Evolutionary conservation across 2,329 filamentous ascomycete species (phyloP).

Genomic region (Canariomyces notabilis): DNA sequence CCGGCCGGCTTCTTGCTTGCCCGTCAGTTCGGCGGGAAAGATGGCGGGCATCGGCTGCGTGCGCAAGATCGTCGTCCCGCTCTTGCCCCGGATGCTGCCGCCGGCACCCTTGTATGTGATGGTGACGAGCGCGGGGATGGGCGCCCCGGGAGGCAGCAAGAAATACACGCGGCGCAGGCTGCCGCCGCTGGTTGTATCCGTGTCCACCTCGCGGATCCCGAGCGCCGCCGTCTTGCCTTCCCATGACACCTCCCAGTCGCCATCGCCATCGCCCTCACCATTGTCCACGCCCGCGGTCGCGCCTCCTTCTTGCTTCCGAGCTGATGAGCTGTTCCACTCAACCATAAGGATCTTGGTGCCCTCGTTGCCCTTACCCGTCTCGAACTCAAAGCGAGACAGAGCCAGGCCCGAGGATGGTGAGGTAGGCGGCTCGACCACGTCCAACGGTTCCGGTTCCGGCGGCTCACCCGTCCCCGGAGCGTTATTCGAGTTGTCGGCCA

Average conservation of each 20-base stretch:
- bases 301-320: conserved; percentile 31
- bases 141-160: conserved; percentile 66
- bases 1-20: conserved; percentile 60
- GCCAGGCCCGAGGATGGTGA: conserved; percentile 46
- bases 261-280: conserved; percentile 40
- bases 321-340: conserved; percentile 68
- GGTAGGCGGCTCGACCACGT: conserved; percentile 37
- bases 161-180: conserved; percentile 62
- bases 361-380: conserved; percentile 68
- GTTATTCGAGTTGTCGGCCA: conserved; percentile 11
- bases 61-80: conserved; percentile 42
- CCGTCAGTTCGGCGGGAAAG: conserved; percentile 70
- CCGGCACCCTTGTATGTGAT: conserved; percentile 44
- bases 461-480: conserved; percentile 6
- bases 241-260: conserved; percentile 73
- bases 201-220: conserved; percentile 53
- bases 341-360: conserved; percentile 92
- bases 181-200: conserved; percentile 34
- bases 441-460: conserved; percentile 21
- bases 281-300: too few species aligned
- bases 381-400: conserved; percentile 84
- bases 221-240: conserved; percentile 71
- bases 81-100: not conserved
- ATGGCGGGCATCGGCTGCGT: conserved; percentile 83
- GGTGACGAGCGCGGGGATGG: conserved; percentile 67